phyloP scores from a whole-genome alignment of 768 basidiomycete species.

The Dentipellis sp. region DNA sequence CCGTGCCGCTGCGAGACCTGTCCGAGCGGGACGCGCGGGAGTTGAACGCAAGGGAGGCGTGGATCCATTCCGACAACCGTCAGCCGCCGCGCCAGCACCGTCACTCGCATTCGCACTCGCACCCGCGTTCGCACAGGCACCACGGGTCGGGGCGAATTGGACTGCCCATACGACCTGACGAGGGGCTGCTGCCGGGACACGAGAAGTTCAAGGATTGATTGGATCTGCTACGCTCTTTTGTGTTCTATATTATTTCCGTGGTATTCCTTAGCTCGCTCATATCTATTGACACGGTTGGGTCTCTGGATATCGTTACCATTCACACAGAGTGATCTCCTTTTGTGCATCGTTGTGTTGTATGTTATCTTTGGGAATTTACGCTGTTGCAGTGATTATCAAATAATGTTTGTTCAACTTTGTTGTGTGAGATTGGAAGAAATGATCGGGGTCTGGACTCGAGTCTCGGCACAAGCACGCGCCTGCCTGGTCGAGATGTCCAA shows the following conservation, averaged over 20 bases:
- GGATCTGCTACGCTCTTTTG: not conserved
- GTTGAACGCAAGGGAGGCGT: constrained; percentile 52
- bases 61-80: constrained; percentile 32
- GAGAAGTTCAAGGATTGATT: constrained; percentile 13
- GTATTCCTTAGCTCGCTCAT: not conserved
- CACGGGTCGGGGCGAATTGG: constrained; percentile 14
- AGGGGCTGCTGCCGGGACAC: constrained; percentile 32
- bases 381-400: not conserved
- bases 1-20: constrained; percentile 48
- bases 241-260: not conserved
- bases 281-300: not conserved
- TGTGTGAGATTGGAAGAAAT: not conserved
- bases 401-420: not conserved
- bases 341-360: not conserved
- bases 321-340: not conserved
- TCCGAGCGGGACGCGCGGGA: constrained; percentile 42
- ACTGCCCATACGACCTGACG: constrained; percentile 35
- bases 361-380: not conserved
- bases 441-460: no score
- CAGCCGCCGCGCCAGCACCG: constrained; percentile 18
- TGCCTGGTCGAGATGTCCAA: no score
- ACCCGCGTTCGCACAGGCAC: constrained; percentile 10
- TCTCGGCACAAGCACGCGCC: no score
- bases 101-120: constrained; percentile 14
- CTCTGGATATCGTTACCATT: not conserved